phyloP scores from a whole-genome alignment of 1,284 basidiomycete genomes.

The Sporisorium iseilematis-ciliati region DNA sequence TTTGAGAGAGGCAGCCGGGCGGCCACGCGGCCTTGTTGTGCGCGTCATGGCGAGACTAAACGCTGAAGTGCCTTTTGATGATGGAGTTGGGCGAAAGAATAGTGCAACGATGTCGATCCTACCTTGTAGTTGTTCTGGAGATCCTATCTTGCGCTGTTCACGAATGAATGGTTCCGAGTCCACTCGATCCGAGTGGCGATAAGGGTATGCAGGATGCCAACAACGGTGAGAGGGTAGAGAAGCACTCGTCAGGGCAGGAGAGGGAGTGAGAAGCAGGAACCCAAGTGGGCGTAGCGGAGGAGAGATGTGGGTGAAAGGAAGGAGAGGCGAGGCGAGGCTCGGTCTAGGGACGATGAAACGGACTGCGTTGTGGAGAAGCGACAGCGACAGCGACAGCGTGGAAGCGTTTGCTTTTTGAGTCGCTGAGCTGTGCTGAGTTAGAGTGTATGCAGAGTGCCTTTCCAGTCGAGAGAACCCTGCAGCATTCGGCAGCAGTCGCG shows the following conservation, averaged over 20 bases:
- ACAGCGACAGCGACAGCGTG: conserved; percentile 20
- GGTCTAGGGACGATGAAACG: background rate
- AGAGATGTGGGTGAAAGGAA: background rate
- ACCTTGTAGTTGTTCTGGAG: too few relatives aligned
- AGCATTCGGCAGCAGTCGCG: conserved; percentile 9
- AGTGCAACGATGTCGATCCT: background rate
- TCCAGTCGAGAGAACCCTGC: conserved; percentile 12
- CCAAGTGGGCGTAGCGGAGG: background rate
- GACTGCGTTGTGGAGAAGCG: conserved; percentile 30
- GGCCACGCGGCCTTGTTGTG: background rate
- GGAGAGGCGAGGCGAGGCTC: background rate
- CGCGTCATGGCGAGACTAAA: conserved; percentile 13
- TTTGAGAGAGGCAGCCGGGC: conserved; percentile 11
- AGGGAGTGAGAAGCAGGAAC: background rate
- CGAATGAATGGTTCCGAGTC: background rate
- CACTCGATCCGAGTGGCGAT: background rate
- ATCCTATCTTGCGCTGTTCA: background rate
- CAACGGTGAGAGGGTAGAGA: too few relatives aligned
- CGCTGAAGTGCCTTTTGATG: too few relatives aligned
- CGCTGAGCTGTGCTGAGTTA: conserved; percentile 2
- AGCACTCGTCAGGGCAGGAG: too few relatives aligned
- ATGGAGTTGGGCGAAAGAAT: too few relatives aligned
- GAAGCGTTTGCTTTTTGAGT: conserved; percentile 6
- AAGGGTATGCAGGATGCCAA: background rate
- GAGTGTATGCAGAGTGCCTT: background rate